These are phyloP conservation scores for Phenoliferia sp. DNA, from an alignment of 1,284 basidiomycete species.

Conservation along the genomic window DNA sequence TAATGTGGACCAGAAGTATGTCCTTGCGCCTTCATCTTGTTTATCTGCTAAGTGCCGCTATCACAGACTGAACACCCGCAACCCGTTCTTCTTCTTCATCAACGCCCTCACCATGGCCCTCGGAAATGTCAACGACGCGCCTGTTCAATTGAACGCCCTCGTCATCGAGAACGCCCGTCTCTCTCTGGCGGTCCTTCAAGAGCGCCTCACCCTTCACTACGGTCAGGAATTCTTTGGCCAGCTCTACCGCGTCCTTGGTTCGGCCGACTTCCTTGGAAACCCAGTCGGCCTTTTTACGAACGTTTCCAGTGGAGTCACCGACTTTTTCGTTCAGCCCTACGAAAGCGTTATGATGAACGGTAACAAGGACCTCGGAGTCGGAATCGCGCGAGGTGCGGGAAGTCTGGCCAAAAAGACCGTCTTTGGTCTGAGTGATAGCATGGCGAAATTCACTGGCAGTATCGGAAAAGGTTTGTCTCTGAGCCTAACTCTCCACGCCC, in stretches of 20 bases:
- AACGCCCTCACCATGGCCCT: constrained; percentile 96
- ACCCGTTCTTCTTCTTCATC: constrained; percentile 87
- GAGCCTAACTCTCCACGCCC: no score
- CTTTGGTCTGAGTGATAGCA: constrained; percentile 90
- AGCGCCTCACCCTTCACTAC: constrained; percentile 86
- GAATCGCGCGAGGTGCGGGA: constrained; percentile 95
- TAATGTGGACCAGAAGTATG: constrained; percentile 87
- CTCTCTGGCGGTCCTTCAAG: constrained; percentile 75
- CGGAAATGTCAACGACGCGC: constrained; percentile 95
- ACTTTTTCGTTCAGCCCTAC: constrained; percentile 99
- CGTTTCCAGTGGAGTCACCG: constrained; percentile 96
- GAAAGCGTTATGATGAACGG: constrained; percentile 97
- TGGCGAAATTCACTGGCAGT: constrained; percentile 95
- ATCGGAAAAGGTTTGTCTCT: constrained; percentile 81
- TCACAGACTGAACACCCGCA: constrained; percentile 69
- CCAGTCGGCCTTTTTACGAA: constrained; percentile 98
- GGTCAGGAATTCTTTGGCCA: constrained; percentile 90
- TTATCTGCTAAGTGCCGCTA: constrained; percentile 9
- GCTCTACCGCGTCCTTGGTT: constrained; percentile 91
- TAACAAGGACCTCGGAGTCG: constrained; percentile 88
- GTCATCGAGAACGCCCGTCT: constrained; percentile 92
- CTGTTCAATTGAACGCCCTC: constrained; percentile 90
- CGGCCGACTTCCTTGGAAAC: constrained; percentile 79
- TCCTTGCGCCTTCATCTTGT: constrained; percentile 11
- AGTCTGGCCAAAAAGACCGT: constrained; percentile 99